Conservation (phyloP, 2,329 filamentous ascomycete species). For the Calycina marina region DNA sequence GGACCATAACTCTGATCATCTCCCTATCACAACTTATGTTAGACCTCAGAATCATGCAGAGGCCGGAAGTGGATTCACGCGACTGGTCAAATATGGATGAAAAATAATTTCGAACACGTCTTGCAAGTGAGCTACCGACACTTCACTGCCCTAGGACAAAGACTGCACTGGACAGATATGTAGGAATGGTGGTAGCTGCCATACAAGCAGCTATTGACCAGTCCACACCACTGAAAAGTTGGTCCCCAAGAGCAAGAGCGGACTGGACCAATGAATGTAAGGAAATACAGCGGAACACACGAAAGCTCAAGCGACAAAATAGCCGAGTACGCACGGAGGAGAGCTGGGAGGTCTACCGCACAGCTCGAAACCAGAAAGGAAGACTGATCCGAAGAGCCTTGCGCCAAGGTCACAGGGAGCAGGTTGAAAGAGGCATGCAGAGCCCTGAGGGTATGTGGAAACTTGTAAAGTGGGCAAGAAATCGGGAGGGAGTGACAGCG, state of each 20-base stretch:
- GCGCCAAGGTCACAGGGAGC: background rate
- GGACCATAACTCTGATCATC: constrained; percentile 6
- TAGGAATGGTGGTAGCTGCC: constrained; percentile 9
- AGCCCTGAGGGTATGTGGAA: background rate
- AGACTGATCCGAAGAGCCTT: constrained; percentile 1
- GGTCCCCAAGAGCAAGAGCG: background rate
- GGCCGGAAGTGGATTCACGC: no score
- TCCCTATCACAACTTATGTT: constrained; percentile 9
- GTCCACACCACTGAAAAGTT: constrained; percentile 1
- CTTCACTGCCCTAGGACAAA: no score
- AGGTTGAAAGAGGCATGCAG: constrained; percentile 1
- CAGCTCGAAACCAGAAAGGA: background rate
- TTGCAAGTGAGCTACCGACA: no score
- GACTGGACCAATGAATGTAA: constrained; percentile 1
- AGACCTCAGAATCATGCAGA: no score
- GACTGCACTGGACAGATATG: no score
- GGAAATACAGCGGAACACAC: background rate
- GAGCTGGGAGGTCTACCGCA: constrained; percentile 1
- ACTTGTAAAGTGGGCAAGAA: constrained; percentile 1
- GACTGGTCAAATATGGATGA: no score
- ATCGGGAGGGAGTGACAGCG: background rate
- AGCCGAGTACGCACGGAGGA: background rate
- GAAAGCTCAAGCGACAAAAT: background rate
- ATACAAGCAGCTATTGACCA: constrained; percentile 8
- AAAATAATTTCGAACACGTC: no score